Conservation (phyloP, 192 early-diverging fungal genomes). For the Coemansia sp. region DNA sequence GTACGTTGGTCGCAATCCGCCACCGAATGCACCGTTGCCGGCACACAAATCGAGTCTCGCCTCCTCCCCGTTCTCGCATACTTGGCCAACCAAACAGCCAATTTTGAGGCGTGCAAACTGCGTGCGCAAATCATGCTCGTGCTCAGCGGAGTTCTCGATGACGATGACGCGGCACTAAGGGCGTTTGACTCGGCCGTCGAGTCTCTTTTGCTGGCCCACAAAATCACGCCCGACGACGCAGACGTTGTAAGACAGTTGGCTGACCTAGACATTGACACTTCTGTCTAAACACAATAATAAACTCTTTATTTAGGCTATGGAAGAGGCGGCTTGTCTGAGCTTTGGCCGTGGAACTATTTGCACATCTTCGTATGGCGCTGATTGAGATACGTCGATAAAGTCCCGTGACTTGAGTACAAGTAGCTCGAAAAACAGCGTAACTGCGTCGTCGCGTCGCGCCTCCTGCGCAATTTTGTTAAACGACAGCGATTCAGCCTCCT, state of each 20-base stretch:
- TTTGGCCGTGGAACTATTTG: conserved; percentile 54
- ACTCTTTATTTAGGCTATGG: neutral
- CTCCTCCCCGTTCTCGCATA: conserved; percentile 32
- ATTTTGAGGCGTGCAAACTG: conserved; percentile 32
- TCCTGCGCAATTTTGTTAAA: conserved; percentile 38
- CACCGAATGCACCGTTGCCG: conserved; percentile 41
- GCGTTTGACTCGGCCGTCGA: conserved; percentile 53
- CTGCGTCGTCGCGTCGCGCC: conserved; percentile 65
- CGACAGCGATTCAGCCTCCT: conserved; percentile 21
- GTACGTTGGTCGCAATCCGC: conserved; percentile 60
- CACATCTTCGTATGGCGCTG: conserved; percentile 81
- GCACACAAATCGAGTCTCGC: conserved; percentile 38
- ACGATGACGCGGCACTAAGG: conserved; percentile 56
- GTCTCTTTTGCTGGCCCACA: conserved; percentile 45
- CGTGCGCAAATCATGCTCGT: conserved; percentile 36
- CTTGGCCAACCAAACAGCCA: conserved; percentile 15
- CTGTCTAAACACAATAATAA: too few relatives aligned
- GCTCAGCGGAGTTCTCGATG: conserved; percentile 41
- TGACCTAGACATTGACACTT: conserved; percentile 30
- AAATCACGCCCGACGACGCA: conserved; percentile 45
- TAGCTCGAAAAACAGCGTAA: conserved; percentile 88
- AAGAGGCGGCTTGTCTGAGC: neutral
- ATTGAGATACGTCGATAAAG: conserved; percentile 78
- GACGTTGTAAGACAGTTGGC: conserved; percentile 47
- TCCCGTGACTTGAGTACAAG: conserved; percentile 85